Conservation (phyloP, 2,329 filamentous ascomycete species). For the Pseudogymnoascus sp. region DNA sequence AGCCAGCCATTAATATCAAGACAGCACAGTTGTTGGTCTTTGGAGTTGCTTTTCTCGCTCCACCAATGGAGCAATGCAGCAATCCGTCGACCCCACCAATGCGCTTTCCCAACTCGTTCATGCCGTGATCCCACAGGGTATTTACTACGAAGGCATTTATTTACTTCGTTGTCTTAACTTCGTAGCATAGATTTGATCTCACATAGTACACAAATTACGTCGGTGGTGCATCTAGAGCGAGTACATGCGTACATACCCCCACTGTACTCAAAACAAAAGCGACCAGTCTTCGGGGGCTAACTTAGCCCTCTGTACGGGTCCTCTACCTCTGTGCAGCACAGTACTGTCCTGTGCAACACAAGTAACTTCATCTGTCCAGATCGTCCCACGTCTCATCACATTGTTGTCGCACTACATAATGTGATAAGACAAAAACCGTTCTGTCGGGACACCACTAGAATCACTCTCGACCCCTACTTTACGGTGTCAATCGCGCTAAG, state of each 20-base stretch:
- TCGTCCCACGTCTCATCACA: neutral
- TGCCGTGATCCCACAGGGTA: neutral
- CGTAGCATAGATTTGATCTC: neutral
- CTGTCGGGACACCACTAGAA: neutral
- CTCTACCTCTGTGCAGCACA: neutral
- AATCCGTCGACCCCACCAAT: conserved; percentile 4
- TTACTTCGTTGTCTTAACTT: neutral
- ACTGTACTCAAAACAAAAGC: neutral
- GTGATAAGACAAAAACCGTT: neutral
- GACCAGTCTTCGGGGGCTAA: neutral
- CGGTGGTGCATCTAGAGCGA: neutral
- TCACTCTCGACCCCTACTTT: neutral
- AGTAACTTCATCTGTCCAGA: neutral
- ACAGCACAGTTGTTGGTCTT: neutral
- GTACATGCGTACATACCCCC: neutral
- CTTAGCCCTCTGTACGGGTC: neutral
- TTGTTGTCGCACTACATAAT: neutral
- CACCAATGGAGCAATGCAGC: neutral
- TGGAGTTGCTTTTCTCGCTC: neutral
- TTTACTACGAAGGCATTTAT: neutral
- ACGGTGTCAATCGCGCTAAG: neutral
- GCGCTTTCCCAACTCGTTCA: conserved; percentile 3
- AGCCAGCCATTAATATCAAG: neutral
- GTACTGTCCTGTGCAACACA: neutral
- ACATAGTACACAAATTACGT: neutral